These are phyloP conservation scores for Cerioporus squamosus DNA, from an alignment of 1,284 basidiomycete species.

Conservation along the genomic window DNA sequence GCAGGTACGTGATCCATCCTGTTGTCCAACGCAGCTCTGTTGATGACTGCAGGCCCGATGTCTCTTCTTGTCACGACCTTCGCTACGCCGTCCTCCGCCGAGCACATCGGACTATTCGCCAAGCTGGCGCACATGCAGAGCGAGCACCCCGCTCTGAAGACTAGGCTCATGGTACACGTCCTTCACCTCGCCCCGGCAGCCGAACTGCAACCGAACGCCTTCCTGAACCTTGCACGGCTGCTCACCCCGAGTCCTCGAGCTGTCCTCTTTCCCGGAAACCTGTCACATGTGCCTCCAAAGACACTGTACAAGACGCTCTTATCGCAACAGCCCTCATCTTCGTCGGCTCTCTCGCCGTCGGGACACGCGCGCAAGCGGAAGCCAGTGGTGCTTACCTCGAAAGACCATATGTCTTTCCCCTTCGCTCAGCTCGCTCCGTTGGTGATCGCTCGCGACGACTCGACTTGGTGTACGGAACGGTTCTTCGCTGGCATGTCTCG, in stretches of 20 bases:
- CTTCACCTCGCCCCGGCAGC: constrained; percentile 45
- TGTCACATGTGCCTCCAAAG: constrained; percentile 36
- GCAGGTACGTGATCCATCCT: constrained; percentile 42
- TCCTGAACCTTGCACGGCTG: constrained; percentile 66
- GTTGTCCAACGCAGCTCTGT: not conserved
- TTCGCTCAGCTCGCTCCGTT: constrained; percentile 49
- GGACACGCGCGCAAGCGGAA: constrained; percentile 11
- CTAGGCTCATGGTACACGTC: constrained; percentile 51
- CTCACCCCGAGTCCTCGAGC: constrained; percentile 55
- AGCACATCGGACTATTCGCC: constrained; percentile 17
- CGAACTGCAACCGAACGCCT: constrained; percentile 52
- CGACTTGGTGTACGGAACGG: constrained; percentile 68
- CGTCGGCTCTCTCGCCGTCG: constrained; percentile 12
- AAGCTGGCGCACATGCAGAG: constrained; percentile 31
- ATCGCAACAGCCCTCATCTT: constrained; percentile 12
- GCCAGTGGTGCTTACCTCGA: constrained; percentile 35
- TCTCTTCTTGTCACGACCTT: constrained; percentile 56
- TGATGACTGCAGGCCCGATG: constrained; percentile 47
- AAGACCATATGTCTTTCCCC: constrained; percentile 37
- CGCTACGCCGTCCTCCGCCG: constrained; percentile 34
- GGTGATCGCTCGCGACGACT: constrained; percentile 50
- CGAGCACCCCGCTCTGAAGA: constrained; percentile 29
- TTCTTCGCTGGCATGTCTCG: constrained; percentile 52
- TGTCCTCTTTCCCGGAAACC: constrained; percentile 55
- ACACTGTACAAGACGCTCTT: constrained; percentile 27